Percentiles rank a stretch among this genome's conserved stretches.
Evolutionary conservation across 768 basidiomycete species (phyloP).

Genomic region (Leccinum arenicola): DNA sequence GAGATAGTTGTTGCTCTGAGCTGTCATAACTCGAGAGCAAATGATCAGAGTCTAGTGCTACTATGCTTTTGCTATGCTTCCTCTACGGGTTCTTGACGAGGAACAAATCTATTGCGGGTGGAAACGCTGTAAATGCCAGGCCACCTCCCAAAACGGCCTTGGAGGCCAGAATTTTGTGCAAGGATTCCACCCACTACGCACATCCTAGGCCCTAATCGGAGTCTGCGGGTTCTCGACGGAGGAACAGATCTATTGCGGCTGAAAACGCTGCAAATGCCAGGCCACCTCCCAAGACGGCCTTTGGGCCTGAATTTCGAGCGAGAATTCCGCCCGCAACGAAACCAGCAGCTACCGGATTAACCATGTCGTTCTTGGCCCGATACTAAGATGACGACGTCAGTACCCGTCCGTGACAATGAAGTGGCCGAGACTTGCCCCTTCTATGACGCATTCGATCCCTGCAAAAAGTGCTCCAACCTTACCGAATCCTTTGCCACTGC

Average conservation of each 20-base stretch:
- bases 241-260: slow-evolving; percentile 79
- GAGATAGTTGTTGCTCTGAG: too few relatives aligned
- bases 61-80: slow-evolving; percentile 39
- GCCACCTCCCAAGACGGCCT: slow-evolving; percentile 82
- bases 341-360: slow-evolving; percentile 84
- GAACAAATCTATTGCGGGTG: slow-evolving; percentile 83
- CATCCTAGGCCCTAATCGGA: neutral
- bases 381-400: slow-evolving; percentile 51
- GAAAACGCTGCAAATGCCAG: slow-evolving; percentile 94
- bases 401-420: neutral
- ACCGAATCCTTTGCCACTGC: slow-evolving; percentile 86
- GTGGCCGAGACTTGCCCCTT: slow-evolving; percentile 65
- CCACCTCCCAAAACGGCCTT: slow-evolving; percentile 87
- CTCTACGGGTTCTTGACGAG: slow-evolving; percentile 81
- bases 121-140: slow-evolving; percentile 90
- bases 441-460: slow-evolving; percentile 94
- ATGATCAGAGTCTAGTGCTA: neutral
- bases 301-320: slow-evolving; percentile 84
- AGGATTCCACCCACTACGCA: slow-evolving; percentile 39
- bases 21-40: too few relatives aligned
- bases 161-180: slow-evolving; percentile 80
- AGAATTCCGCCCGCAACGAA: slow-evolving; percentile 90
- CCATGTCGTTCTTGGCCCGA: slow-evolving; percentile 93
- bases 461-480: slow-evolving; percentile 93
- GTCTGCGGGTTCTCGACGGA: slow-evolving; percentile 76